Conservation (phyloP, 441 rosid species). For the Dalechampia spathulata region DNA sequence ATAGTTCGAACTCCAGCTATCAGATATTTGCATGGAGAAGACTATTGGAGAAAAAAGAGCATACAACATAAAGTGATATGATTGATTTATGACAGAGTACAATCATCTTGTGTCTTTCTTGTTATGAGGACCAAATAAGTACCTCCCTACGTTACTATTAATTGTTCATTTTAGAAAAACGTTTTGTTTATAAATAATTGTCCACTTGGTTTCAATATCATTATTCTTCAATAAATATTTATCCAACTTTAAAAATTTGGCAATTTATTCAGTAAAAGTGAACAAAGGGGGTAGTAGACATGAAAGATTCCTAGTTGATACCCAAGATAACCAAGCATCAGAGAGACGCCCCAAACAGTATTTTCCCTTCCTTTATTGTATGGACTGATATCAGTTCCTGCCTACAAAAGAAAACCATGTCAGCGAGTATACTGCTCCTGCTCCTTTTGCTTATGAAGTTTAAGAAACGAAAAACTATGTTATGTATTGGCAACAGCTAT, state of each 20-base stretch:
- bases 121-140: not conserved
- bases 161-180: no score
- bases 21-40: constrained; percentile 1
- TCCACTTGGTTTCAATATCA: no score
- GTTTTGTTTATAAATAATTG: no score
- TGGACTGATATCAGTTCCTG: constrained; percentile 74
- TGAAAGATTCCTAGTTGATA: constrained; percentile 26
- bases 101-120: not conserved
- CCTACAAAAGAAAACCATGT: constrained; percentile 34
- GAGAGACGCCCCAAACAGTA: constrained; percentile 87
- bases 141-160: no score
- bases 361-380: constrained; percentile 87
- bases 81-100: not conserved
- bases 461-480: not conserved
- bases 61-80: not conserved
- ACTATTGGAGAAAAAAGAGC: not conserved
- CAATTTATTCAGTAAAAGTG: no score
- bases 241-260: no score
- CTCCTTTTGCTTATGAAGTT: not conserved
- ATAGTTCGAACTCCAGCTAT: not conserved
- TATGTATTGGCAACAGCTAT: not conserved
- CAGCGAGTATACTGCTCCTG: not conserved
- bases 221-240: no score
- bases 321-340: constrained; percentile 98
- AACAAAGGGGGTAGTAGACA: not conserved